These are phyloP conservation scores for Pseudocercospora macadamiae DNA, from an alignment of 2,329 filamentous ascomycete genomes.

Conservation along the genomic window DNA sequence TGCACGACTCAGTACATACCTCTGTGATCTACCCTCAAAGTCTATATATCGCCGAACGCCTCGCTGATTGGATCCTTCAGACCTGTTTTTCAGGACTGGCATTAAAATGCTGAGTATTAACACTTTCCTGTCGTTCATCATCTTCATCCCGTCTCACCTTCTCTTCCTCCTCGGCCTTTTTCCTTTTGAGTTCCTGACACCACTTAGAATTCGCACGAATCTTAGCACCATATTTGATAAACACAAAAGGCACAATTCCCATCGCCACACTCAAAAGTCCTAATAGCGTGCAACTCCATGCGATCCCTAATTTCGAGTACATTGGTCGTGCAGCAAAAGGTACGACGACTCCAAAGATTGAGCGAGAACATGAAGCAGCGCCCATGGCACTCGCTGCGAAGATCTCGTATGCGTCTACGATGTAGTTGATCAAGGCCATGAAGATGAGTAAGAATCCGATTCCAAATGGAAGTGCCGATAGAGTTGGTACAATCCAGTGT, in stretches of 20 bases:
- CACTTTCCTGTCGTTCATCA: conserved; percentile 14
- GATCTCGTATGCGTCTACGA: conserved; percentile 67
- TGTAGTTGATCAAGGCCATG: conserved; percentile 62
- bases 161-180: conserved; percentile 44
- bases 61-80: conserved; percentile 17
- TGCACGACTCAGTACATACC: background rate
- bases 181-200: conserved; percentile 61
- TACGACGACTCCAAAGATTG: conserved; percentile 69
- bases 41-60: conserved; percentile 7
- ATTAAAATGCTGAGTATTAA: conserved; percentile 4
- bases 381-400: conserved; percentile 79
- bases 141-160: conserved; percentile 19
- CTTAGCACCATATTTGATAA: conserved; percentile 56
- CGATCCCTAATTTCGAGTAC: conserved; percentile 69
- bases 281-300: conserved; percentile 63
- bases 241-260: conserved; percentile 61
- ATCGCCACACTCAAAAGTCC: conserved; percentile 54
- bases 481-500: conserved; percentile 52
- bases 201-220: conserved; percentile 64
- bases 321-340: conserved; percentile 56
- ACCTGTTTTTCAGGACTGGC: conserved; percentile 27
- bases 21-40: conserved; percentile 7
- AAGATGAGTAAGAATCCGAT: conserved; percentile 56
- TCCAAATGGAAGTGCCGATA: conserved; percentile 54
- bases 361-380: conserved; percentile 79